Conservation (phyloP, 331 rosid species). For the Phaseolus coccineus region DNA sequence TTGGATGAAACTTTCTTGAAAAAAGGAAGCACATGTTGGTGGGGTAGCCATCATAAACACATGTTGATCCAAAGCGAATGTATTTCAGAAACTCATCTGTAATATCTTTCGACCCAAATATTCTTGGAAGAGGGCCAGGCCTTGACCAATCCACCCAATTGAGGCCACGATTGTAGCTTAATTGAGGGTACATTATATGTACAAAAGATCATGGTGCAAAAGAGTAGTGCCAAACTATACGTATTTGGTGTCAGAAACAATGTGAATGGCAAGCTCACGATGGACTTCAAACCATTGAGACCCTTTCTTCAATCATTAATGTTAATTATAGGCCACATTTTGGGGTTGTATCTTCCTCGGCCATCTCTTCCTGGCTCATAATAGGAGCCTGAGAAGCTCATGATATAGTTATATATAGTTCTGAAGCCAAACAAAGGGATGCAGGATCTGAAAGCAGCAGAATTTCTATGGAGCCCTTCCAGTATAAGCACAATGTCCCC, state of each 20-base stretch:
- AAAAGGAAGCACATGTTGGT: constrained; percentile 65
- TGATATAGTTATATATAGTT: constrained; percentile 51
- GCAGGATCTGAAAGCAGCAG: constrained; percentile 67
- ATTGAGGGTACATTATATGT: constrained; percentile 37
- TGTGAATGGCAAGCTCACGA: constrained; percentile 48
- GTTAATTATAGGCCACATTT: too few relatives aligned
- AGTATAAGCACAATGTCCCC: background rate
- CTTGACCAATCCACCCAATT: constrained; percentile 74
- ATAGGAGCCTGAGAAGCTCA: constrained; percentile 52
- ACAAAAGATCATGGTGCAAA: constrained; percentile 45
- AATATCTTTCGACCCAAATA: constrained; percentile 46
- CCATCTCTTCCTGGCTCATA: constrained; percentile 58
- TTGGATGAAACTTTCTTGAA: constrained; percentile 65
- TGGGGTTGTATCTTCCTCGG: background rate
- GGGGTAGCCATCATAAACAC: constrained; percentile 50
- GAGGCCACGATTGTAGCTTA: constrained; percentile 50
- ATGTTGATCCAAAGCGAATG: constrained; percentile 56
- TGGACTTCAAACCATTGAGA: too few relatives aligned
- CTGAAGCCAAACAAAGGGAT: constrained; percentile 69
- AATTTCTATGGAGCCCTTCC: too few relatives aligned
- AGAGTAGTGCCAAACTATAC: constrained; percentile 46
- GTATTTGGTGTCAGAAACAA: constrained; percentile 57
- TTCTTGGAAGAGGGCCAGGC: constrained; percentile 52
- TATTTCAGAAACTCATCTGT: constrained; percentile 56
- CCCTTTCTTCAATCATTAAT: too few relatives aligned